Conservation (phyloP, 495 filamentous ascomycete genomes). For the Neurospora sp. region DNA sequence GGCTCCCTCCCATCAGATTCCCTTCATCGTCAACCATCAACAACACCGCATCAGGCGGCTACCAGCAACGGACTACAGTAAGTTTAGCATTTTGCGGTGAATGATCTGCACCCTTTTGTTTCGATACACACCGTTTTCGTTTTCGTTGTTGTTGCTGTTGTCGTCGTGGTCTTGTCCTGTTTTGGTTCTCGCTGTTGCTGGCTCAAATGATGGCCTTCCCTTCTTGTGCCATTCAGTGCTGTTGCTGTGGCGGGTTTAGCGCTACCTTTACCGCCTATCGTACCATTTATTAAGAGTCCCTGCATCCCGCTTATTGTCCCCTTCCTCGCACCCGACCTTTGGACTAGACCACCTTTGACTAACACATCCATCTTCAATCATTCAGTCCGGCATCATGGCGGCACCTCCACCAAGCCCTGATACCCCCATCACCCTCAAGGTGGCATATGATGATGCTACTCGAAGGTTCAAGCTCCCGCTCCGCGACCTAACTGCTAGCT, state of each 20-base stretch:
- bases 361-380: slow-evolving; percentile 2
- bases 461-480: slow-evolving; percentile 85
- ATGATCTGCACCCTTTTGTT: neutral
- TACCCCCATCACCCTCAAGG: slow-evolving; percentile 76
- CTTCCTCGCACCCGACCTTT: neutral
- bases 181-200: neutral
- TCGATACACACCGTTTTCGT: neutral
- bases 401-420: slow-evolving; percentile 33
- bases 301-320: neutral
- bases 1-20: neutral
- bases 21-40: neutral
- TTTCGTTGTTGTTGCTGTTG: neutral
- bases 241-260: neutral
- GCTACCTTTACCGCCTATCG: neutral
- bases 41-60: neutral
- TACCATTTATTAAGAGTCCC: neutral
- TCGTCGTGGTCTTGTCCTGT: neutral
- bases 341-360: neutral
- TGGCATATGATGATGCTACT: slow-evolving; percentile 59
- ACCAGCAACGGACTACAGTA: neutral
- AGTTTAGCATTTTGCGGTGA: neutral
- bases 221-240: neutral
- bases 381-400: neutral
- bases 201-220: neutral
- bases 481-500: slow-evolving; percentile 65